Evolutionary conservation across 371 early-diverging fungal genomes (phyloP), one percentile per base, ranked within the genome.

Genomic region (Mortierella sp.): DNA sequence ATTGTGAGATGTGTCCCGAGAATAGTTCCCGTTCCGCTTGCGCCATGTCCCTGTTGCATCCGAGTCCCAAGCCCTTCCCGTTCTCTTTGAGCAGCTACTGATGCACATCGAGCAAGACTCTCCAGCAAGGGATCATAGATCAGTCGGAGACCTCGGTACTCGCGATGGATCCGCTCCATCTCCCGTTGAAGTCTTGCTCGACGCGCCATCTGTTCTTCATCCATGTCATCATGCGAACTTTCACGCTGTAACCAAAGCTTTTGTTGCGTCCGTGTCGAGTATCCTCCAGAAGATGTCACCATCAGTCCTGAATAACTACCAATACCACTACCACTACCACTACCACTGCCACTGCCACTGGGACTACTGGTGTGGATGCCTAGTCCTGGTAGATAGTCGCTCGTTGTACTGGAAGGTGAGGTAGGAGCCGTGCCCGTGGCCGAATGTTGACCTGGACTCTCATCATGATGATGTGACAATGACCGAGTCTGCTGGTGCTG

Each of bases 201-300:
- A 2, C 59, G 68, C 2, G 58, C 52, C 59, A 72, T 62, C 26
- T 62, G 59, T 2, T 64, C n/a, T 30, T 72, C 69, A 23, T 72
- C 64, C 60, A 77, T 9, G 25, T 68, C 66, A 9, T 72, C 79
- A 4, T 72, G 64, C 4, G 62, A 60, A 18, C 65, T 68, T 0
- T 61, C 73, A 1, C 69, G 61, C 28, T 77, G 79, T 0, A 77
- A 66, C 28, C 58, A 29, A 7, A 77, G 51, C 30, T 77, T 77
- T 60, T 77, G 79, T 45, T 77, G 79, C 5, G 79, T 77, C 5
- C 79, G 58, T 15, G 79, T 69, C 48, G 26, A 47, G 18, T 23
- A 46, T 19, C n/a, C n/a, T 50, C n/a, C 21, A 7, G 50, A 16
- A 16, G 50, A n/a, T 50, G 50, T 4, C 50, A 2, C 50, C 50